Conservation (phyloP, 345 rosid genomes). For the Arabidopsis arenosa region DNA sequence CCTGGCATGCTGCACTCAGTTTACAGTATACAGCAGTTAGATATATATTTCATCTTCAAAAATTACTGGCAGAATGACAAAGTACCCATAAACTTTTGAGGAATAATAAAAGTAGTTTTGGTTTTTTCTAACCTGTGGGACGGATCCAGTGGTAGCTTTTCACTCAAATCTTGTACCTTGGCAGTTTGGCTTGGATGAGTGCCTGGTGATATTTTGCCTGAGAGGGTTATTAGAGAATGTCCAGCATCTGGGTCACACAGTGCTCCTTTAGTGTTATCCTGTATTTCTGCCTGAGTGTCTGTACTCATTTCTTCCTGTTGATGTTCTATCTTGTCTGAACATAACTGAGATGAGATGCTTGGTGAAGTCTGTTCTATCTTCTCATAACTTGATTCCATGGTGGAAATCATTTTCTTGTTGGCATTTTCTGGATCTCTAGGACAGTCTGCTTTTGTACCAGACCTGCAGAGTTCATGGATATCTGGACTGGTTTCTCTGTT, state of each 20-base stretch:
- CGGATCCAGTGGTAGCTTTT: slow-evolving; percentile 43
- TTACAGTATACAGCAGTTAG: slow-evolving; percentile 23
- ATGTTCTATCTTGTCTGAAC: slow-evolving; percentile 39
- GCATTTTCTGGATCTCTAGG: slow-evolving; percentile 37
- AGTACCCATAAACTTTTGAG: background rate
- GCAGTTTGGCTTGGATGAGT: slow-evolving; percentile 37
- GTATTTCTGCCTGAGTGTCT: slow-evolving; percentile 34
- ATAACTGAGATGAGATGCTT: slow-evolving; percentile 39
- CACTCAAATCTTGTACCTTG: slow-evolving; percentile 41
- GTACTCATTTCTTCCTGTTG: slow-evolving; percentile 42
- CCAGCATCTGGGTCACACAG: slow-evolving; percentile 35
- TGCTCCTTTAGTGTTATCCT: slow-evolving; percentile 27
- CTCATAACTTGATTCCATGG: slow-evolving; percentile 40
- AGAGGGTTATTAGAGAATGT: slow-evolving; percentile 33
- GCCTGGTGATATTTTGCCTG: slow-evolving; percentile 36
- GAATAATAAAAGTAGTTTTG: slow-evolving; percentile 19
- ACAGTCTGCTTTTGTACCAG: slow-evolving; percentile 22
- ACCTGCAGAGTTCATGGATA: slow-evolving; percentile 36
- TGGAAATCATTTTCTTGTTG: slow-evolving; percentile 15
- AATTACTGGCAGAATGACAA: slow-evolving; percentile 3
- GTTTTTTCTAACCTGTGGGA: slow-evolving; percentile 53
- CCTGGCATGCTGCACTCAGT: slow-evolving; percentile 42
- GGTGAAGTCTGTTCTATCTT: slow-evolving; percentile 22
- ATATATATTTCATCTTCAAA: slow-evolving; percentile 17
- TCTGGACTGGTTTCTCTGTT: slow-evolving; percentile 42